A percentile compares a stretch with the other conserved stretches of the same genome.
phyloP scores from a whole-genome alignment of 768 basidiomycete genomes.

The Russula foetens region DNA sequence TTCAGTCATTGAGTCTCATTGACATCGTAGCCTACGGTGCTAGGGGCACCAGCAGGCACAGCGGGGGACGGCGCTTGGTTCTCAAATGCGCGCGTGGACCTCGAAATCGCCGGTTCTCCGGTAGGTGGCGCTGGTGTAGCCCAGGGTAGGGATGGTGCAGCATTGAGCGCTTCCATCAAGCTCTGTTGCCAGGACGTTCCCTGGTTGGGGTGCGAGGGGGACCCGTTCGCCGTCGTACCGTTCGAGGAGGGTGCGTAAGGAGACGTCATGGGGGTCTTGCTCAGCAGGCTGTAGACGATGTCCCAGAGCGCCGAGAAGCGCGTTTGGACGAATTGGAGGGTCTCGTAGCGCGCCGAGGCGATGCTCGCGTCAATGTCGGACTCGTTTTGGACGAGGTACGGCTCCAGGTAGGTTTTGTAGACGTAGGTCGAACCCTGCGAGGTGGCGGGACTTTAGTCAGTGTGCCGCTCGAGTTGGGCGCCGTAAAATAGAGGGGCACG shows the following conservation, averaged over 20 bases:
- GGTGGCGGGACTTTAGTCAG: not conserved
- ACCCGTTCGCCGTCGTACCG: constrained; percentile 1
- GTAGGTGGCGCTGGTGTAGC: not conserved
- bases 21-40: not conserved
- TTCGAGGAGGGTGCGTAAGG: not conserved
- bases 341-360: constrained; percentile 43
- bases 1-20: not conserved
- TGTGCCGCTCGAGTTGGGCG: no score
- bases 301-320: constrained; percentile 44
- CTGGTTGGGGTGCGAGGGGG: constrained; percentile 18
- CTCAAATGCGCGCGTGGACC: not conserved
- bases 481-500: no score
- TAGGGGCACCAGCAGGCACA: not conserved
- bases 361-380: constrained; percentile 52
- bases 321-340: constrained; percentile 45
- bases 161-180: not conserved
- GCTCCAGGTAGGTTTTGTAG: constrained; percentile 51
- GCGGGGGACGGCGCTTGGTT: not conserved
- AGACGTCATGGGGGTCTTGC: constrained; percentile 27
- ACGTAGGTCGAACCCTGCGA: constrained; percentile 59
- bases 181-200: constrained; percentile 1
- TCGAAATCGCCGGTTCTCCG: not conserved
- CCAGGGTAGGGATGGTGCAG: not conserved
- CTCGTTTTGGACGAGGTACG: constrained; percentile 54
- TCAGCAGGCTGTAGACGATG: constrained; percentile 36